These are phyloP conservation scores for Plasmodium fragile DNA, from an alignment of 169 alveolate species.

Conservation along the genomic window DNA sequence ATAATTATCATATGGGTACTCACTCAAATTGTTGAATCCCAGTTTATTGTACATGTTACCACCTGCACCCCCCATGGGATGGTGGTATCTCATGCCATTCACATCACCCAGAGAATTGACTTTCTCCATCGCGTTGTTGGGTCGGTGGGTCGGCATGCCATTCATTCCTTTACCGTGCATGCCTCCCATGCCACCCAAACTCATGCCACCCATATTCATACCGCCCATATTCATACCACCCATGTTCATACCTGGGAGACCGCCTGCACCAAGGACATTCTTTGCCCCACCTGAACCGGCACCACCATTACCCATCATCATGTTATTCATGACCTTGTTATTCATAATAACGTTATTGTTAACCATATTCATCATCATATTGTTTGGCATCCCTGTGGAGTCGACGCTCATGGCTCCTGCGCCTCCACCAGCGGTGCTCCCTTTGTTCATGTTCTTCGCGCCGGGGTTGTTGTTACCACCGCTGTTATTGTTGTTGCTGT, in stretches of 20 bases:
- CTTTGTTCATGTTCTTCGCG: not conserved
- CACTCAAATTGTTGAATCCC: slow-evolving; percentile 19
- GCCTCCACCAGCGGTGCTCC: not conserved
- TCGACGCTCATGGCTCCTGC: not conserved
- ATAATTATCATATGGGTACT: slow-evolving; percentile 25
- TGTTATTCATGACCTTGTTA: not conserved
- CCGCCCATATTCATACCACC: not conserved
- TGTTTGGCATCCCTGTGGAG: slow-evolving; percentile 12
- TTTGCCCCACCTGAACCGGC: not conserved
- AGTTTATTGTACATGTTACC: slow-evolving; percentile 31
- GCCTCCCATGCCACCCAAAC: not conserved
- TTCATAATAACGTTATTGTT: slow-evolving; percentile 1
- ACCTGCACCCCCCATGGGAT: slow-evolving; percentile 3
- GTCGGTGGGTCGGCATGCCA: slow-evolving; percentile 7
- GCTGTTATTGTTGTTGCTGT: not conserved
- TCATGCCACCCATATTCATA: not conserved
- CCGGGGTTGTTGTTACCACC: not conserved
- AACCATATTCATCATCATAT: slow-evolving; percentile 21
- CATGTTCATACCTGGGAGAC: not conserved
- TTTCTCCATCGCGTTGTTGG: slow-evolving; percentile 16
- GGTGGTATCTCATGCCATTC: slow-evolving; percentile 33
- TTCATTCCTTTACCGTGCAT: slow-evolving; percentile 12
- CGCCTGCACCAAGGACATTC: not conserved
- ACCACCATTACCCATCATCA: slow-evolving; percentile 15
- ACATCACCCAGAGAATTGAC: not conserved